Conservation (phyloP, 1,284 basidiomycete genomes). For the Gomphus sp. region DNA sequence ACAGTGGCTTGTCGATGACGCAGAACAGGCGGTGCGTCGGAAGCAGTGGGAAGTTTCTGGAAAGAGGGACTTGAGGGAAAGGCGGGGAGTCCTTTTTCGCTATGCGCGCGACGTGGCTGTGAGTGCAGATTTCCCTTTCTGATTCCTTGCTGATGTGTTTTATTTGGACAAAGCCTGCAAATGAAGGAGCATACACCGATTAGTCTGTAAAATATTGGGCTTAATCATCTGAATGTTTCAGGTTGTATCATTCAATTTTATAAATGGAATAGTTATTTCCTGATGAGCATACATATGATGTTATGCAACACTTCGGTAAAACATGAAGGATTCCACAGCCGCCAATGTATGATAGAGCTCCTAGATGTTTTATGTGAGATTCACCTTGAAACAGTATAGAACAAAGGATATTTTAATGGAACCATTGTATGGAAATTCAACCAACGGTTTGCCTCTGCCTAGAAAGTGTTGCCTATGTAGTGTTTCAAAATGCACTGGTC, state of each 20-base stretch:
- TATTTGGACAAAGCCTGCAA: constrained; percentile 48
- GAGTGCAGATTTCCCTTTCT: constrained; percentile 24
- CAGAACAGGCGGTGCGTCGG: constrained; percentile 64
- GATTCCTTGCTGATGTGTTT: constrained; percentile 12
- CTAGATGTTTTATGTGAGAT: background rate
- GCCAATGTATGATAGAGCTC: background rate
- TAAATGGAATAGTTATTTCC: background rate
- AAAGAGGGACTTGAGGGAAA: constrained; percentile 59
- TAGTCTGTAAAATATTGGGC: constrained; percentile 2
- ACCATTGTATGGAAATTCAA: too few relatives aligned
- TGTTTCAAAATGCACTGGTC: background rate
- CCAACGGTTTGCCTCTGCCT: background rate
- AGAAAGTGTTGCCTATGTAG: background rate
- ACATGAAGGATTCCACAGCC: background rate
- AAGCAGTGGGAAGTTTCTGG: constrained; percentile 63
- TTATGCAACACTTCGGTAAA: background rate
- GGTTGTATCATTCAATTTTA: background rate
- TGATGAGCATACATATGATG: background rate
- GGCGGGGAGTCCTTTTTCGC: constrained; percentile 59
- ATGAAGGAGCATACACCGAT: constrained; percentile 70
- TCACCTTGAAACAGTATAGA: background rate
- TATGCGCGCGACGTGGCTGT: constrained; percentile 78
- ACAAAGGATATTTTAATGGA: background rate
- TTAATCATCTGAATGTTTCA: too few relatives aligned
- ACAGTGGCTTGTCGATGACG: constrained; percentile 74